Conservation (phyloP, 352 stramenopile genomes). For the Globisporangium acanthophoron region DNA sequence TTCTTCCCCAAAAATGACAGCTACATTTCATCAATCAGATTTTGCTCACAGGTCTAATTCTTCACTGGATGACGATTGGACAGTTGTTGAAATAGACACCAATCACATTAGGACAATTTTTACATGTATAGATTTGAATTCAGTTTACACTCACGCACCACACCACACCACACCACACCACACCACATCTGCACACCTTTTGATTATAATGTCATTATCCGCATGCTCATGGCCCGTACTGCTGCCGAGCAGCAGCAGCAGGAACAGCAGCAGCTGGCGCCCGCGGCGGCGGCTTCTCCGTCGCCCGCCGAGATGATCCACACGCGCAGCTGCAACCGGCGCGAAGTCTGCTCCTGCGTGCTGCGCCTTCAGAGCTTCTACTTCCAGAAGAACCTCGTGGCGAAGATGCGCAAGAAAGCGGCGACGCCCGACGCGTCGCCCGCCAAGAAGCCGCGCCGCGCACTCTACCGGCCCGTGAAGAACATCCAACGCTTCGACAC, state of each 20-base stretch:
- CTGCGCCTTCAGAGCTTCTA: conserved; percentile 59
- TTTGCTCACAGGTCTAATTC: no score
- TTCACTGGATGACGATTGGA: no score
- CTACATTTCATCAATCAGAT: no score
- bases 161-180: no score
- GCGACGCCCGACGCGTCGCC: conserved; percentile 1
- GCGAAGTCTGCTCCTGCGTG: conserved; percentile 60
- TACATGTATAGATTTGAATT: no score
- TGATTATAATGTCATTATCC: no score
- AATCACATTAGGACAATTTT: no score
- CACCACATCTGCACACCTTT: no score
- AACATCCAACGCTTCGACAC: conserved; percentile 49
- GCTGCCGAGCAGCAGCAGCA: neutral
- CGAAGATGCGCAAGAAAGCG: conserved; percentile 21
- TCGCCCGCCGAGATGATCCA: conserved; percentile 19
- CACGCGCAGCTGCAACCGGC: conserved; percentile 60
- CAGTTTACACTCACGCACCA: no score
- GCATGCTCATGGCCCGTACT: no score
- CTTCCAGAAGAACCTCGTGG: conserved; percentile 57
- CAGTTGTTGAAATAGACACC: no score
- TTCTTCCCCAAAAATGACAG: no score
- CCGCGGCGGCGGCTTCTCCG: neutral
- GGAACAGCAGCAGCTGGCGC: neutral
- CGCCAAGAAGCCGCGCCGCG: conserved; percentile 1
- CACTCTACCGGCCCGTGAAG: conserved; percentile 20